These are phyloP conservation scores for Aspergillus affinis DNA, from an alignment of 495 filamentous ascomycete species.

Conservation along the genomic window DNA sequence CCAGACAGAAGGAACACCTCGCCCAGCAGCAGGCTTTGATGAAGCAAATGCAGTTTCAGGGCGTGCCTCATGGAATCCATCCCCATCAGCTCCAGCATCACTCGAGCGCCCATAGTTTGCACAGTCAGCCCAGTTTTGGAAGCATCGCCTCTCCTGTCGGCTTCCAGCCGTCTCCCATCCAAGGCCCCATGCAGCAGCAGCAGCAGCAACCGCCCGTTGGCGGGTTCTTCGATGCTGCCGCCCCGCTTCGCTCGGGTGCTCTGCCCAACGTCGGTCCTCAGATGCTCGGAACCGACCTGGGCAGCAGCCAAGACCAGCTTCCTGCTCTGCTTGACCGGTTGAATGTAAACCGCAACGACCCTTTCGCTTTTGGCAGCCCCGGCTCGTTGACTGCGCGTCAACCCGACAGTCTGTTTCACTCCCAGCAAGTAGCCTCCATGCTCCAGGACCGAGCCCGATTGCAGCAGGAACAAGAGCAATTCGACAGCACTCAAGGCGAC, in stretches of 20 bases:
- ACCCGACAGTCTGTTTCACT: conserved; percentile 52
- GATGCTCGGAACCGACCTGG: conserved; percentile 49
- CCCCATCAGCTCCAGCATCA: conserved; percentile 79
- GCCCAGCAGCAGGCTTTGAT: conserved; percentile 79
- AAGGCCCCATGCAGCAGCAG: conserved; percentile 60
- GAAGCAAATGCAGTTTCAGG: conserved; percentile 69
- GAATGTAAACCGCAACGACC: conserved; percentile 54
- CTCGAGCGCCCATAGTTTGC: conserved; percentile 88
- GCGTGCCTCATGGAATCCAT: conserved; percentile 49
- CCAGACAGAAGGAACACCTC: conserved; percentile 90
- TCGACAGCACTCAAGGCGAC: conserved; percentile 49
- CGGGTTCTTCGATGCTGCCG: conserved; percentile 70
- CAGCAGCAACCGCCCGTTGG: conserved; percentile 51
- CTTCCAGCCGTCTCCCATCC: conserved; percentile 70
- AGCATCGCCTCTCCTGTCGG: conserved; percentile 85
- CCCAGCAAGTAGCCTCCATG: conserved; percentile 59
- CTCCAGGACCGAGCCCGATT: conserved; percentile 60
- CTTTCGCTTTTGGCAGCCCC: conserved; percentile 50
- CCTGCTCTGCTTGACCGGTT: conserved; percentile 59
- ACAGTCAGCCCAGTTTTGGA: conserved; percentile 92
- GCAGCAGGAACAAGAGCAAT: conserved; percentile 63
- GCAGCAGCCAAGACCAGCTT: conserved; percentile 59
- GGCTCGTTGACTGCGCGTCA: conserved; percentile 54
- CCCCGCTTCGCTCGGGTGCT: conserved; percentile 38
- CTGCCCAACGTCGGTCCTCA: conserved; percentile 48